A percentile compares a stretch with the other conserved stretches of the same genome.
These are phyloP conservation scores for Hericium rajendrae DNA, from an alignment of 768 basidiomycete genomes.

Conservation along the genomic window DNA sequence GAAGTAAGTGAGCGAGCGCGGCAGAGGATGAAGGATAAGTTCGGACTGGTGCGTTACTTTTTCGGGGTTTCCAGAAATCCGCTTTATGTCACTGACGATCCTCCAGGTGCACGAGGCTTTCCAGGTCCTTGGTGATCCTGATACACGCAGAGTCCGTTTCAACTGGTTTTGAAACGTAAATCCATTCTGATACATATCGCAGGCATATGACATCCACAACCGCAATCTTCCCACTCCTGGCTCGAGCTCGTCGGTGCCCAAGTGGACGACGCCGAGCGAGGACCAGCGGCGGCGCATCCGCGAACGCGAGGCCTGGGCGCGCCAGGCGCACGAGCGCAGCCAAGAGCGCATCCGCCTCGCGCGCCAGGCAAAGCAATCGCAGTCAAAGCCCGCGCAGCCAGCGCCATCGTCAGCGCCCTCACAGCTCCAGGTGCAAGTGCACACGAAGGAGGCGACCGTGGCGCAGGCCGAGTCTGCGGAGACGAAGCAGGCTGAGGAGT, in stretches of 20 bases:
- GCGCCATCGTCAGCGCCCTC: neutral
- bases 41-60: slow-evolving; percentile 41
- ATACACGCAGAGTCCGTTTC: slow-evolving; percentile 41
- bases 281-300: neutral
- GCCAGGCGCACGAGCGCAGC: neutral
- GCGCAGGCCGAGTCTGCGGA: neutral
- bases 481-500: slow-evolving; percentile 4
- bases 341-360: neutral
- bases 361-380: neutral
- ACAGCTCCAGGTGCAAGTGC: neutral
- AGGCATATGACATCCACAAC: slow-evolving; percentile 1
- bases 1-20: slow-evolving; percentile 41
- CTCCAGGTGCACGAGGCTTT: slow-evolving; percentile 55
- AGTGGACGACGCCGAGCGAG: neutral
- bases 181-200: neutral
- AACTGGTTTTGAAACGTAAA: neutral
- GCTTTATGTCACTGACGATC: slow-evolving; percentile 11
- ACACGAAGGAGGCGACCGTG: neutral
- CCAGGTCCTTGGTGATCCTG: slow-evolving; percentile 43
- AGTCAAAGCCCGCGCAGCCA: neutral
- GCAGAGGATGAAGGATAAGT: slow-evolving; percentile 44
- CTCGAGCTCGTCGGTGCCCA: neutral
- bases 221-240: neutral
- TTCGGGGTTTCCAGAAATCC: slow-evolving; percentile 2
- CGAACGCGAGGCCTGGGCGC: slow-evolving; percentile 1